Base-by-base conservation (phyloP, 1,284 basidiomycete species). In the Ceratobasidium theobromae region DNA sequence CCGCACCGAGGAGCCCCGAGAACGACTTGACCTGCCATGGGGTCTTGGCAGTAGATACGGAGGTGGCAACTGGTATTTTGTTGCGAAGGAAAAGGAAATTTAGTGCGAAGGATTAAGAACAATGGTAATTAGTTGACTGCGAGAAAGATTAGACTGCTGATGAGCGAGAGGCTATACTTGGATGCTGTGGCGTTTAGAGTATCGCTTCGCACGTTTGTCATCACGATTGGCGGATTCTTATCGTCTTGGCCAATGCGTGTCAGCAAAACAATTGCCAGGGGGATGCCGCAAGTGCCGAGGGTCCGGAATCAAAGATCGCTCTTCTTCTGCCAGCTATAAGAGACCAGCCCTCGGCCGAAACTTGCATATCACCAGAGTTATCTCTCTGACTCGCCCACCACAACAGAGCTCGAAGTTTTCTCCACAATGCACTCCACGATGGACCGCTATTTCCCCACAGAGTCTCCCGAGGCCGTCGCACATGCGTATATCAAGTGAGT, bases 401-500 rank as follows among this genome's bases (percentile, higher is more conserved):
- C 48, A 43, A n/a, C 46, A 65, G n/a, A n/a, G n/a, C n/a, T 51
- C 43, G 2, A 25, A 40, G 9, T 32, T 40, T 52, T 57, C 32
- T 53, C 52, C 57, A 32, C 12, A 16, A 62, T 49, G 23, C 53
- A 32, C 28, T 38, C 54, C 64, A 38, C 57, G 45, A 86, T 91
- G 84, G 86, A 89, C 71, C 83, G 83, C 71, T 86, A 89, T 75
- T 81, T 89, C 57, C 83, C 86, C 12, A 86, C 88, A 16, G 80
- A 87, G 67, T 84, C 87, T 28, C 85, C 84, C 58, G 89, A 91
- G 75, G 89, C 88, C 52, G 74, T 81, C 64, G 89, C 89, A 25
- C 83, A 90, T 76, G 80, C 75, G 69, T 84, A 85, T 69, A 77
- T 90, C 60, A 85, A 81, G 89, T 89, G 77, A 64, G 84, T 79